phyloP scores from a whole-genome alignment of 805 yeast genomes.

The Starmerella stigmatis region DNA sequence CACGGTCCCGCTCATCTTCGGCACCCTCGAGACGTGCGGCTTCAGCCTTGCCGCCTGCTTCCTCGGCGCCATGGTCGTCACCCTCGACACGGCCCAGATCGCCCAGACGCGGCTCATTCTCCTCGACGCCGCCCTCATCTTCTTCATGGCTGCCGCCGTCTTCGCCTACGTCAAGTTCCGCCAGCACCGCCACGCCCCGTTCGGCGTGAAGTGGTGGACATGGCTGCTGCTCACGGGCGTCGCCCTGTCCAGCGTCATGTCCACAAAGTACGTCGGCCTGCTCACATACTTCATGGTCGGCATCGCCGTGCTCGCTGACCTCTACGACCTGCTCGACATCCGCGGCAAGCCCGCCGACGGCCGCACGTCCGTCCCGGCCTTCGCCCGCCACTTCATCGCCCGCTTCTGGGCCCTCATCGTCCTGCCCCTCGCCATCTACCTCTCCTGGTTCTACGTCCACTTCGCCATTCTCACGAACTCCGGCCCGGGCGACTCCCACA shows the following conservation, averaged over 20 bases:
- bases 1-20: conserved; percentile 80
- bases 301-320: conserved; percentile 72
- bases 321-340: conserved; percentile 46
- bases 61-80: conserved; percentile 51
- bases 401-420: conserved; percentile 57
- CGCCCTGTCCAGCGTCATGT: conserved; percentile 77
- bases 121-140: conserved; percentile 80
- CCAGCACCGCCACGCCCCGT: conserved; percentile 49
- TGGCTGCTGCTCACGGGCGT: conserved; percentile 82
- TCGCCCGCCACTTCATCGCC: conserved; percentile 54
- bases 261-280: conserved; percentile 95
- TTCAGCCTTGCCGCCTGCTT: conserved; percentile 65
- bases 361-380: conserved; percentile 27
- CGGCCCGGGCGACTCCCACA: conserved; percentile 89
- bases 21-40: conserved; percentile 66
- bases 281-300: conserved; percentile 85
- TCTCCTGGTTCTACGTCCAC: conserved; percentile 69
- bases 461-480: conserved; percentile 62
- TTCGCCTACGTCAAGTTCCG: conserved; percentile 64
- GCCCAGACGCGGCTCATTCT: conserved; percentile 82
- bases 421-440: conserved; percentile 60
- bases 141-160: conserved; percentile 79
- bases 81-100: conserved; percentile 71
- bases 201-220: conserved; percentile 81
- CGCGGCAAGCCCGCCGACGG: conserved; percentile 50